Evolutionary conservation across 1,139 yeast genomes (phyloP).

Genomic region (Sugiyamaella novakii): DNA sequence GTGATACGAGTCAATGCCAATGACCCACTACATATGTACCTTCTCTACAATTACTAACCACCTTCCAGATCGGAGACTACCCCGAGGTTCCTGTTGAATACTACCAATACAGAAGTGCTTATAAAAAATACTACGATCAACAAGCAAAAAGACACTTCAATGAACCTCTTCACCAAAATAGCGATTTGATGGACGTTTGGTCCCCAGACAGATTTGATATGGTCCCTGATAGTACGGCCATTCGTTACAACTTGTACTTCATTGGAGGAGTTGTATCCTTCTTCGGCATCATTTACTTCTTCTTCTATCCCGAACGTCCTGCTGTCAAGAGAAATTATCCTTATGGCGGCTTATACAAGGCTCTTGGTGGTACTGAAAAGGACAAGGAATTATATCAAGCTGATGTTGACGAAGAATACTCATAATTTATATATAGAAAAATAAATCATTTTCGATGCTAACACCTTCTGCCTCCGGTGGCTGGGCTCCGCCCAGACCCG

Average conservation of each 20-base stretch:
- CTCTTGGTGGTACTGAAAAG: conserved; percentile 59
- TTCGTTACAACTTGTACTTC: conserved; percentile 54
- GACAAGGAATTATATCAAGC: conserved; percentile 35
- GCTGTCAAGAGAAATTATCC: conserved; percentile 80
- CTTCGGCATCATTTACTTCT: conserved; percentile 56
- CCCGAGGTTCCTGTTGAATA: conserved; percentile 52
- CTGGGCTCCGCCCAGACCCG: not conserved
- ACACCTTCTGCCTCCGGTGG: not conserved
- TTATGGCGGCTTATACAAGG: conserved; percentile 70
- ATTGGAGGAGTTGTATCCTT: conserved; percentile 58
- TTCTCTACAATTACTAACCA: not conserved
- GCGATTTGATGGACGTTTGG: conserved; percentile 82
- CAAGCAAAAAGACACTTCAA: conserved; percentile 78
- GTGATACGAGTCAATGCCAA: no score
- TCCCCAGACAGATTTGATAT: conserved; percentile 75
- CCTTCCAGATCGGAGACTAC: conserved; percentile 46
- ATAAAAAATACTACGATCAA: conserved; percentile 73
- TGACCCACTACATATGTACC: no score
- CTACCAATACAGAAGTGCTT: conserved; percentile 69
- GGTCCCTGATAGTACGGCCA: conserved; percentile 63
- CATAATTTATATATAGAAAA: conserved; percentile 12
- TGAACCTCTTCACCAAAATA: conserved; percentile 71
- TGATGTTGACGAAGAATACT: conserved; percentile 18
- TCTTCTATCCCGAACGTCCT: conserved; percentile 72
- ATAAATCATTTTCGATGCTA: not conserved